These are phyloP conservation scores for Helicostylum pulchrum DNA, from an alignment of 192 early-diverging fungal genomes.

Conservation along the genomic window DNA sequence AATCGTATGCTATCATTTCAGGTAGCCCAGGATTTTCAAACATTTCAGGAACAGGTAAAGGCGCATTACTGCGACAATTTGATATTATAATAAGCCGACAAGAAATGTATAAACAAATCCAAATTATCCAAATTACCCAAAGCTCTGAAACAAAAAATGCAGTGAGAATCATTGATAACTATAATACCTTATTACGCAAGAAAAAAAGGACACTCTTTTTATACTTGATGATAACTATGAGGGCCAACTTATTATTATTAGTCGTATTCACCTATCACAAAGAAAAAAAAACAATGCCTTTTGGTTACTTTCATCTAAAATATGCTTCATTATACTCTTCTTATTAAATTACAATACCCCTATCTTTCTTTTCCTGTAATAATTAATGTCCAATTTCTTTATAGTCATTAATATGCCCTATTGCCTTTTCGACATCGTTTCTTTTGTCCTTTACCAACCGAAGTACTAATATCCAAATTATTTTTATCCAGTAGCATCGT, in stretches of 20 bases:
- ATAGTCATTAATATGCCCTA: conserved; percentile 57
- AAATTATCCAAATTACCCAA: not conserved
- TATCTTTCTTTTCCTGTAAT: conserved; percentile 32
- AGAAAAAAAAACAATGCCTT: conserved; percentile 9
- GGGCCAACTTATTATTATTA: no score
- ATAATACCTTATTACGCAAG: not conserved
- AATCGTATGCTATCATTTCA: no score
- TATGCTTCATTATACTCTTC: conserved; percentile 88
- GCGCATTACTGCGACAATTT: no score
- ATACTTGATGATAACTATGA: no score
- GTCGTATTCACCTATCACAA: no score
- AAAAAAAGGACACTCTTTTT: no score
- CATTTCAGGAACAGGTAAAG: no score
- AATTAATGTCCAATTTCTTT: conserved; percentile 57
- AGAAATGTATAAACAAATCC: no score
- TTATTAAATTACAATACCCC: conserved; percentile 54
- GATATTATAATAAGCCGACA: no score
- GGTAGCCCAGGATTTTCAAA: no score
- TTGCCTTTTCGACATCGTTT: conserved; percentile 47
- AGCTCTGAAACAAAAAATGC: not conserved
- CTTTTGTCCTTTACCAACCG: conserved; percentile 64
- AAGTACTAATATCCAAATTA: conserved; percentile 79
- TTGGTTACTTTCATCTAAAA: conserved; percentile 56
- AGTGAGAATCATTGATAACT: not conserved
- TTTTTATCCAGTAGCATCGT: conserved; percentile 43